Evolutionary conservation across 495 filamentous ascomycete species (phyloP).

Genomic region (Hypoxylon perforatum): DNA sequence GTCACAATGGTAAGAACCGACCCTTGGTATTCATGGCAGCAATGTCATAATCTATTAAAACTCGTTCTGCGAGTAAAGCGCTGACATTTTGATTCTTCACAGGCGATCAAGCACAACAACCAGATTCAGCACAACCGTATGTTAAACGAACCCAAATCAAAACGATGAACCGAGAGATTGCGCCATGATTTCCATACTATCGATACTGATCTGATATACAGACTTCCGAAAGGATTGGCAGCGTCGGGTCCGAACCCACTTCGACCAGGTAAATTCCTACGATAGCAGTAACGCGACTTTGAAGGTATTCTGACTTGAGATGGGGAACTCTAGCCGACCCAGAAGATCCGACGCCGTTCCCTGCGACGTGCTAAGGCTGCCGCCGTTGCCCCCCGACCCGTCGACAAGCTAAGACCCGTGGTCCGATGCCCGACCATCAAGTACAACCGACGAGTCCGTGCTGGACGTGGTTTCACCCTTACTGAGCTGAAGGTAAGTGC

Average conservation of each 20-base stretch:
- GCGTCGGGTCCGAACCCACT: conserved; percentile 96
- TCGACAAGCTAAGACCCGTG: conserved; percentile 95
- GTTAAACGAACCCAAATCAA: conserved; percentile 45
- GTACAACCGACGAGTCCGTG: conserved; percentile 98
- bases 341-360: conserved; percentile 89
- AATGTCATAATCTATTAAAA: background rate
- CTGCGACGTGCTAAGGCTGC: conserved; percentile 92
- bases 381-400: conserved; percentile 91
- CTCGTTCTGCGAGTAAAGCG: background rate
- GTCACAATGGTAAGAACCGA: conserved; percentile 70
- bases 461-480: conserved; percentile 96
- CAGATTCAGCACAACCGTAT: conserved; percentile 96
- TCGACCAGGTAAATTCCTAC: conserved; percentile 86
- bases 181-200: conserved; percentile 18
- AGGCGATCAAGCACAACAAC: conserved; percentile 99
- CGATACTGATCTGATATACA: conserved; percentile 36
- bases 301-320: conserved; percentile 49
- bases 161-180: conserved; percentile 30
- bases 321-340: conserved; percentile 77
- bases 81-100: conserved; percentile 50
- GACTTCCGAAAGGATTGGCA: conserved; percentile 99
- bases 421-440: conserved; percentile 92
- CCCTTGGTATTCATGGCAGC: background rate
- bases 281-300: conserved; percentile 12
- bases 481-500: conserved; percentile 91